These are phyloP conservation scores for Colletotrichum tabaci DNA, from an alignment of 2,329 filamentous ascomycete genomes.

Conservation along the genomic window DNA sequence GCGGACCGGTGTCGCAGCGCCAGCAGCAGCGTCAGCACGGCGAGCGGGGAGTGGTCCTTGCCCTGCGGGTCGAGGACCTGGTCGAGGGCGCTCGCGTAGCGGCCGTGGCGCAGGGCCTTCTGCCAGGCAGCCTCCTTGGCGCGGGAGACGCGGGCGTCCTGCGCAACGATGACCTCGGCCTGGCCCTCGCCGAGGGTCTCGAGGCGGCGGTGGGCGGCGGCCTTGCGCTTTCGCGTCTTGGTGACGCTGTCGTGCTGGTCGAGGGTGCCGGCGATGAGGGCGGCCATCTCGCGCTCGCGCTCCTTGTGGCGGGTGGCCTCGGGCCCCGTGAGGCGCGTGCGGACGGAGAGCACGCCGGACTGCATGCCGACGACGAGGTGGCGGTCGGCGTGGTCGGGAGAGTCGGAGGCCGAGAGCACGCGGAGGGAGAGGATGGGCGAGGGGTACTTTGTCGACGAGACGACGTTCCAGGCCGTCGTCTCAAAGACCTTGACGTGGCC, in stretches of 20 bases:
- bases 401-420: constrained; percentile 70
- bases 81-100: constrained; percentile 85
- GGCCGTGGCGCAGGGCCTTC: constrained; percentile 81
- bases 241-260: constrained; percentile 82
- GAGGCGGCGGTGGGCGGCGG: constrained; percentile 66
- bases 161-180: constrained; percentile 90
- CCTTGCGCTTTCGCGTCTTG: constrained; percentile 76
- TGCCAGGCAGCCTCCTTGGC: constrained; percentile 85
- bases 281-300: constrained; percentile 87
- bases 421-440: constrained; percentile 89
- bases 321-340: constrained; percentile 87
- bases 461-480: constrained; percentile 94
- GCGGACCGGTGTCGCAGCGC: constrained; percentile 91
- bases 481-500: constrained; percentile 98
- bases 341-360: constrained; percentile 90
- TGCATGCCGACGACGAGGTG: constrained; percentile 97
- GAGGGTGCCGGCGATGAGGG: constrained; percentile 82
- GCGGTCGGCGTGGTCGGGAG: constrained; percentile 71
- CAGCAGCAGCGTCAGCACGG: constrained; percentile 82
- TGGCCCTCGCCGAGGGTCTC: constrained; percentile 85
- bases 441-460: constrained; percentile 94
- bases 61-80: constrained; percentile 73
- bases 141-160: constrained; percentile 70
- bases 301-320: constrained; percentile 84
- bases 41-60: constrained; percentile 68